These are phyloP conservation scores for Didymella keratinophila DNA, from an alignment of 2,329 filamentous ascomycete genomes.

Conservation along the genomic window DNA sequence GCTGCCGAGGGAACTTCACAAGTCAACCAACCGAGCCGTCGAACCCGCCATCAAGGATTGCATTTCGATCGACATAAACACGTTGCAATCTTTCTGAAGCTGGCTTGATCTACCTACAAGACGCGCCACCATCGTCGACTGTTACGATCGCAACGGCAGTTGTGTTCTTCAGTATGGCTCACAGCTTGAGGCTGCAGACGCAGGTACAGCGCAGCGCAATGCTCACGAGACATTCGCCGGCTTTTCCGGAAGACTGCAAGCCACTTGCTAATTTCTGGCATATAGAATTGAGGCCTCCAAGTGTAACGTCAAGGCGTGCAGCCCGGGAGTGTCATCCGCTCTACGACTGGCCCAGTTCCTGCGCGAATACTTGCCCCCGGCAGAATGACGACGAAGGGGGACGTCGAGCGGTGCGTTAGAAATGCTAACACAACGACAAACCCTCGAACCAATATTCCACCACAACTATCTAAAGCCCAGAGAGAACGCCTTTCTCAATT, in stretches of 20 bases:
- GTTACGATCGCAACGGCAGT: neutral
- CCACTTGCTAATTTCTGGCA: conserved; percentile 4
- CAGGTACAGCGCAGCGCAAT: conserved; percentile 10
- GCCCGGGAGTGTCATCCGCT: conserved; percentile 24
- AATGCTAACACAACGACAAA: conserved; percentile 9
- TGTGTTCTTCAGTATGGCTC: neutral
- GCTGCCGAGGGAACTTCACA: conserved; percentile 34
- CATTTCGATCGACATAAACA: conserved; percentile 17
- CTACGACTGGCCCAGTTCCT: conserved; percentile 25
- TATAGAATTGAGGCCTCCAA: conserved; percentile 8
- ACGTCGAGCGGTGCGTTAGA: conserved; percentile 28
- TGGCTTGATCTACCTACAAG: neutral
- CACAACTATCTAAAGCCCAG: neutral
- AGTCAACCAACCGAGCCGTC: conserved; percentile 25
- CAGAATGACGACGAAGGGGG: conserved; percentile 33
- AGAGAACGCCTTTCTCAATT: neutral
- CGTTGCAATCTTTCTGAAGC: conserved; percentile 12
- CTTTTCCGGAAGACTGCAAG: conserved; percentile 2
- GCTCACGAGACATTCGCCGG: conserved; percentile 5
- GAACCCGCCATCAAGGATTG: conserved; percentile 16
- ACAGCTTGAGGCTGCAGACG: conserved; percentile 5
- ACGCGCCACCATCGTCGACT: neutral
- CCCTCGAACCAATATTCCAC: neutral
- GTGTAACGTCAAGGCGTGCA: conserved; percentile 25
- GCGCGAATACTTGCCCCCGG: conserved; percentile 27